phyloP scores from a whole-genome alignment of 768 basidiomycete species.

The Boletus rufocinnamomeus region DNA sequence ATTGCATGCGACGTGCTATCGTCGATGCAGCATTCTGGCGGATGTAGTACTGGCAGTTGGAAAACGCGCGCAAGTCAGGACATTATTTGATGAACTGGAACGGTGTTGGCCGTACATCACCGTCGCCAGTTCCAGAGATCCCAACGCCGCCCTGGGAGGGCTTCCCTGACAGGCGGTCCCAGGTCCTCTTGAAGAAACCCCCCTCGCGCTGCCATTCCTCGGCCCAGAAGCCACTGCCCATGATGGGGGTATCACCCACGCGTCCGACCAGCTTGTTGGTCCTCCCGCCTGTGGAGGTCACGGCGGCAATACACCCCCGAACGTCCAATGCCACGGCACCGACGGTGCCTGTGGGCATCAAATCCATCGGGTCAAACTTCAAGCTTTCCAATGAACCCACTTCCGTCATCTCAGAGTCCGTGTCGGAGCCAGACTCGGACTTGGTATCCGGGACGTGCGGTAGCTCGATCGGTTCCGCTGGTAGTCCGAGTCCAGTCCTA shows the following conservation, averaged over 20 bases:
- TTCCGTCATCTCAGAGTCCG: conserved; percentile 23
- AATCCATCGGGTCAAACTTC: conserved; percentile 44
- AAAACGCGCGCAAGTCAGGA: background rate
- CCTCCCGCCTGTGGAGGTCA: conserved; percentile 80
- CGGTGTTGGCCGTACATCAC: conserved; percentile 57
- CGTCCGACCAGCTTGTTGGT: conserved; percentile 85
- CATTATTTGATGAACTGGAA: conserved; percentile 1
- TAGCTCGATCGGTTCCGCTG: conserved; percentile 59
- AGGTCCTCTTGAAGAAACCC: conserved; percentile 37
- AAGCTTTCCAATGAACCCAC: conserved; percentile 18
- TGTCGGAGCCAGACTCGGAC: conserved; percentile 2
- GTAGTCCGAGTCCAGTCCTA: conserved; percentile 68
- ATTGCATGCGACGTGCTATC: conserved; percentile 66
- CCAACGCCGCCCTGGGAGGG: conserved; percentile 52
- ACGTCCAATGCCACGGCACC: conserved; percentile 81
- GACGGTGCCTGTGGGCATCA: conserved; percentile 75
- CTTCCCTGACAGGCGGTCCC: conserved; percentile 42
- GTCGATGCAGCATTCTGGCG: conserved; percentile 66
- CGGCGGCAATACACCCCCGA: conserved; percentile 67
- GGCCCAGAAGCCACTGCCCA: conserved; percentile 83
- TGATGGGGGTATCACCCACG: conserved; percentile 79
- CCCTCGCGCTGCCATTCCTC: conserved; percentile 63
- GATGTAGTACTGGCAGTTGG: conserved; percentile 65
- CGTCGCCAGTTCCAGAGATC: conserved; percentile 83
- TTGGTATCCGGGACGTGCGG: conserved; percentile 17